Percentiles rank a stretch among this genome's conserved stretches.
Conservation (phyloP, 1,284 basidiomycete species). For the Cutaneotrichosporon daszewskae region DNA sequence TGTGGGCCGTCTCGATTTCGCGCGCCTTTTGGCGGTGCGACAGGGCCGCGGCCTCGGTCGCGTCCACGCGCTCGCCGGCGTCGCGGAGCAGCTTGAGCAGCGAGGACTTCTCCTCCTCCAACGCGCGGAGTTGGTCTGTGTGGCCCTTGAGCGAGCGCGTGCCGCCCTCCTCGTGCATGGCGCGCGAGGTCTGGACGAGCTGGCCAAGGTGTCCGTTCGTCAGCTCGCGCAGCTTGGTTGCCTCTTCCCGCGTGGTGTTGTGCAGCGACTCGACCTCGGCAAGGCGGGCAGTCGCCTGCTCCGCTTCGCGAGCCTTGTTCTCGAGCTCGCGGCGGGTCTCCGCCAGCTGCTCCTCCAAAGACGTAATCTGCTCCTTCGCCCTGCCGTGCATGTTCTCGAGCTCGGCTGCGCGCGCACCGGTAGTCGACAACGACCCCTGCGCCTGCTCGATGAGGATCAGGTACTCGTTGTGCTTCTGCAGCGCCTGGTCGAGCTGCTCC, state of each 20-base stretch:
- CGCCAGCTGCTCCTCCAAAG: conserved; percentile 66
- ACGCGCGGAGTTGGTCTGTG: conserved; percentile 68
- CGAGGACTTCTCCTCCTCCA: conserved; percentile 69
- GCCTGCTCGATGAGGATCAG: conserved; percentile 79
- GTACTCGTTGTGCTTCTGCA: conserved; percentile 69
- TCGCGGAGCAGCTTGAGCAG: conserved; percentile 74
- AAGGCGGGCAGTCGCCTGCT: conserved; percentile 59
- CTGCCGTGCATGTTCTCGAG: conserved; percentile 69
- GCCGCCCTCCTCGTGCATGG: conserved; percentile 71
- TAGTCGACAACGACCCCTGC: conserved; percentile 67
- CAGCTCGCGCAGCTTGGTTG: conserved; percentile 72
- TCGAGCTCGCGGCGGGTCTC: conserved; percentile 76
- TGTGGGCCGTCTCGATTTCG: conserved; percentile 65
- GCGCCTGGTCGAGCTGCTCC: conserved; percentile 66
- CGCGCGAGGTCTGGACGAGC: conserved; percentile 73
- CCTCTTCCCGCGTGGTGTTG: conserved; percentile 83
- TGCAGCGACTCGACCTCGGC: conserved; percentile 76
- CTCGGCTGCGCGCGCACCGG: conserved; percentile 62
- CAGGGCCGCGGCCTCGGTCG: conserved; percentile 62
- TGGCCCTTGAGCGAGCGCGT: conserved; percentile 66
- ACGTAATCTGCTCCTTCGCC: conserved; percentile 60
- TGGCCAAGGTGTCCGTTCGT: conserved; percentile 79
- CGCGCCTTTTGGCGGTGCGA: conserved; percentile 63
- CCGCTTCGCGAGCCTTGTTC: conserved; percentile 62
- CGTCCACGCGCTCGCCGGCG: conserved; percentile 62